Evolutionary conservation across 2,329 filamentous ascomycete genomes (phyloP), one percentile per base, ranked within the genome.

Genomic region (Aspergillus pseudoglaucus): DNA sequence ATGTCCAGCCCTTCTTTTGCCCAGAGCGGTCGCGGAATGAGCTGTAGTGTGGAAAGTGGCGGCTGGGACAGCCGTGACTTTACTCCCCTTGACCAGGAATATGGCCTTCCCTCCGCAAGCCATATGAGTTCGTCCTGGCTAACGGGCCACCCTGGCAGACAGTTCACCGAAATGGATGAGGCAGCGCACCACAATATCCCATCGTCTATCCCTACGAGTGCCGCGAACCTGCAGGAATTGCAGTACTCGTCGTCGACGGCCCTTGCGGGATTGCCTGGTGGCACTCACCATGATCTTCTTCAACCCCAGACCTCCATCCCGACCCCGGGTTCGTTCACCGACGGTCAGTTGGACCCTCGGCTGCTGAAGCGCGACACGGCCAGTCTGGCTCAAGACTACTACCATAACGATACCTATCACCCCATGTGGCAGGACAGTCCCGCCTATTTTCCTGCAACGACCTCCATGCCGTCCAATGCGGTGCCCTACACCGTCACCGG

Each of bases 141-240:
- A 44, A 68, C 71, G 44, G 71, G 66, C 35, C 78, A 80, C 55
- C 76, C 78, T 37, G 74, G 75, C 20, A 69, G 71, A 47, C 69
- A 72, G 3, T 59, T 75, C 46, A 74, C 76, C 17, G 62, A 69
- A 49, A 70, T 71, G 27, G 73, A 77, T 15, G 70, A 74, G 43
- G 70, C 71, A 47, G 70, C 72, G 27, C 70, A 72, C 27, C 74
- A 78, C 41, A 80, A 79, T 59, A 76, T 77, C 54, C 75, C 79
- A 48, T 69, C 70, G n/a, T 65, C 67, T 3, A 59, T 75, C 35
- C 72, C 75, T 42, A 72, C 71, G 15, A 68, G 62, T 43, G 53
- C 63, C n/a, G 55, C 65, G 38, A 57, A 59, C 9, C 48, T 61
- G 15, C 60, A 60, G 23, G 60, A 64, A 7, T 40, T 64, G 20